These are phyloP conservation scores for Gyromitra esculenta DNA, from an alignment of 2,329 filamentous ascomycete genomes.

Conservation along the genomic window DNA sequence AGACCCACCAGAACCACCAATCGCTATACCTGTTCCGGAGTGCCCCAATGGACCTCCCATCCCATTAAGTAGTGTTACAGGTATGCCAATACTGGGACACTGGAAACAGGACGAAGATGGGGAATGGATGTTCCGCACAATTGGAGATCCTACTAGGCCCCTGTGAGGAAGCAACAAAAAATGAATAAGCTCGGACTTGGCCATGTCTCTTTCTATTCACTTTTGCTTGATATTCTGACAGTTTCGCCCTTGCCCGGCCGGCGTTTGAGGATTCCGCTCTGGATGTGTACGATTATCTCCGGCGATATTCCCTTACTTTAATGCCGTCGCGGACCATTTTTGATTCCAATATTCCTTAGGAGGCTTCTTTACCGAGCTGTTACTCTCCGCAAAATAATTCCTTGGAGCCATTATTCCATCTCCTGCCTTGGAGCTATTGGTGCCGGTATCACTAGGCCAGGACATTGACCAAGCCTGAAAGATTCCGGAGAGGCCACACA, in stretches of 20 bases:
- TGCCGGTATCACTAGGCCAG: neutral
- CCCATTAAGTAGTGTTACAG: constrained; percentile 12
- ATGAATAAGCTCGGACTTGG: neutral
- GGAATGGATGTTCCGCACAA: neutral
- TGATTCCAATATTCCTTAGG: neutral
- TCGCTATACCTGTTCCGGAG: neutral
- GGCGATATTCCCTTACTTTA: neutral
- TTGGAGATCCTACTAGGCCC: neutral
- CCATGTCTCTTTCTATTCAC: neutral
- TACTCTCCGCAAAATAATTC: neutral
- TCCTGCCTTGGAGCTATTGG: constrained; percentile 1
- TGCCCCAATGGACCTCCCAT: neutral
- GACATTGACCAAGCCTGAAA: neutral
- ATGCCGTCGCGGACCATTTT: neutral
- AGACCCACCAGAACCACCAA: neutral
- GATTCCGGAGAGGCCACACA: neutral
- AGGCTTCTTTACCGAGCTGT: neutral
- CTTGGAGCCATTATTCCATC: neutral
- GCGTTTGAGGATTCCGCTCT: neutral
- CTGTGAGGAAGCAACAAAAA: neutral
- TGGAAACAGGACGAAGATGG: constrained; percentile 8
- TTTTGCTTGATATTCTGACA: neutral
- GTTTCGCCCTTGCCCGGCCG: neutral
- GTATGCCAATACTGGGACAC: constrained; percentile 5
- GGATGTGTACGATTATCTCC: neutral